Conservation (phyloP, 257 asterid genomes). For the Plantago major region DNA sequence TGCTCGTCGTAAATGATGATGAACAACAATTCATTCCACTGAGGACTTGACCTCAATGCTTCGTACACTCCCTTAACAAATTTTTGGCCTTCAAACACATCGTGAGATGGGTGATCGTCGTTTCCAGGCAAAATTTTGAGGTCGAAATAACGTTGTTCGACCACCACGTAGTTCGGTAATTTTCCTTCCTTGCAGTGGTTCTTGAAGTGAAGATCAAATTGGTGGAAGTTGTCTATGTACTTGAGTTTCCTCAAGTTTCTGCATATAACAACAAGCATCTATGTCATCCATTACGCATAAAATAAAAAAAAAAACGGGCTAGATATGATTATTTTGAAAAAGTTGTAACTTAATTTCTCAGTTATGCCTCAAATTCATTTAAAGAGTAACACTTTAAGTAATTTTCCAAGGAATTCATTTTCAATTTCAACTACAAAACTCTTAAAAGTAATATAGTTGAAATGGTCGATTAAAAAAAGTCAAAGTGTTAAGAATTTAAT, state of each 20-base stretch:
- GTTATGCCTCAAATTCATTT: no score
- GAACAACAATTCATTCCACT: conserved; percentile 65
- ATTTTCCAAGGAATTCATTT: no score
- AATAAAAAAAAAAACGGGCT: no score
- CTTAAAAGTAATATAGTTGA: no score
- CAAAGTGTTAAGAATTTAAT: no score
- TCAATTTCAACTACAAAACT: no score
- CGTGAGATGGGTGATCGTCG: conserved; percentile 83
- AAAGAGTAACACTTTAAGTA: no score
- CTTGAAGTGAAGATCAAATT: conserved; percentile 53
- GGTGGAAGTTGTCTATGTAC: conserved; percentile 57
- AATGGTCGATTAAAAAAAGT: no score
- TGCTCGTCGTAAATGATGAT: conserved; percentile 63
- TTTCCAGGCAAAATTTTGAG: conserved; percentile 47
- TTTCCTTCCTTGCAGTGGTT: conserved; percentile 64
- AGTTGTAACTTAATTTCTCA: no score
- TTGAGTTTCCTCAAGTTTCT: conserved; percentile 62
- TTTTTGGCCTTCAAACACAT: conserved; percentile 58
- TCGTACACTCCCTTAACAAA: conserved; percentile 68
- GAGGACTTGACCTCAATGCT: conserved; percentile 66
- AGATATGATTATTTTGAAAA: no score
- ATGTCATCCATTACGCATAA: no score
- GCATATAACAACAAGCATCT: background rate
- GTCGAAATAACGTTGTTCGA: conserved; percentile 66
- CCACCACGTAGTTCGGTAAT: conserved; percentile 65